Percentiles rank a stretch among this genome's conserved stretches.
These are phyloP conservation scores for Ceratocystis destructans DNA, from an alignment of 2,329 filamentous ascomycete genomes.

Conservation along the genomic window DNA sequence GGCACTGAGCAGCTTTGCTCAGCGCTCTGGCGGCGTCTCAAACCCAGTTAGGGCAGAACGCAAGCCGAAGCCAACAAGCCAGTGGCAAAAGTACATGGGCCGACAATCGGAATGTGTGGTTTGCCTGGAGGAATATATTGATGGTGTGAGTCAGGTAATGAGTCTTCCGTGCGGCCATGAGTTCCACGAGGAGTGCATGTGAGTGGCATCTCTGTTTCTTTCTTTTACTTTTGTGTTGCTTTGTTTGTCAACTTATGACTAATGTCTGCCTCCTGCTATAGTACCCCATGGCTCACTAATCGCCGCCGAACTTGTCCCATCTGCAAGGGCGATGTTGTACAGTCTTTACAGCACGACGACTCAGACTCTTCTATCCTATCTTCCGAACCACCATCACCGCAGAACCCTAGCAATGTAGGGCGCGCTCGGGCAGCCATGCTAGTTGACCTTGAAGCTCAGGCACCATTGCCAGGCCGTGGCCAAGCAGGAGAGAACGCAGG, in stretches of 20 bases:
- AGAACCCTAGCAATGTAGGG: neutral
- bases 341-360: constrained; percentile 35
- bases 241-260: neutral
- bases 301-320: constrained; percentile 94
- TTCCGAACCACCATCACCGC: neutral
- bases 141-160: constrained; percentile 92
- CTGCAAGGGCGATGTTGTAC: constrained; percentile 92
- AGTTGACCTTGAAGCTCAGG: constrained; percentile 6
- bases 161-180: constrained; percentile 94
- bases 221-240: neutral
- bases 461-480: neutral
- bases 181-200: constrained; percentile 98
- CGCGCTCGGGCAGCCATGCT: neutral
- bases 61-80: constrained; percentile 24
- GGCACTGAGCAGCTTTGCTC: constrained; percentile 30
- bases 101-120: constrained; percentile 81
- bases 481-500: neutral
- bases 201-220: constrained; percentile 29
- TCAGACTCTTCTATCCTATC: neutral
- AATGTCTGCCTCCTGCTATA: constrained; percentile 28
- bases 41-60: neutral
- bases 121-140: constrained; percentile 89
- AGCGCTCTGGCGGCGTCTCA: neutral
- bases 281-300: constrained; percentile 92
- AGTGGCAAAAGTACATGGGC: constrained; percentile 55